These are phyloP conservation scores for Fusarium dimerum DNA, from an alignment of 2,329 filamentous ascomycete species.

Conservation along the genomic window DNA sequence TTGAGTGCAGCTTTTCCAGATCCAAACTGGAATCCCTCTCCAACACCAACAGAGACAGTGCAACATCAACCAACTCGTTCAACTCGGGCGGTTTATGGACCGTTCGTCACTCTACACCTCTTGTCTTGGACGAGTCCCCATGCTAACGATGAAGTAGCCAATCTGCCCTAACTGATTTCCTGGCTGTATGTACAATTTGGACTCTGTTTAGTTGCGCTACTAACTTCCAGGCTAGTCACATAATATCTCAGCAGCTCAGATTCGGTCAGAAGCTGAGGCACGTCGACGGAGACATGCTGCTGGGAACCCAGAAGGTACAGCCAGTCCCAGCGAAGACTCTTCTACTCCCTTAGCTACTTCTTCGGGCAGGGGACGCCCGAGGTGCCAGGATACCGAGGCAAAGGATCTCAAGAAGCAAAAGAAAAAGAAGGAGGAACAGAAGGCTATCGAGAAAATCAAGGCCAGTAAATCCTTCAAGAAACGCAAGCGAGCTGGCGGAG, in stretches of 20 bases:
- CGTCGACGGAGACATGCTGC: constrained; percentile 44
- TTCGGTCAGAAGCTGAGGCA: constrained; percentile 50
- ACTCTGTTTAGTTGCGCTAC: background rate
- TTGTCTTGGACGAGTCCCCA: background rate
- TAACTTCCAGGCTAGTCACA: constrained; percentile 56
- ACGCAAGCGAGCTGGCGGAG: constrained; percentile 41
- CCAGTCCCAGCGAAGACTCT: constrained; percentile 24
- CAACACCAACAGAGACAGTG: background rate
- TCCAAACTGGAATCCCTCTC: background rate
- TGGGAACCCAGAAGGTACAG: constrained; percentile 15
- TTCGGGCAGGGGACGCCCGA: constrained; percentile 29
- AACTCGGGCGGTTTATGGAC: constrained; percentile 39
- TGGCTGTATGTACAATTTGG: constrained; percentile 41
- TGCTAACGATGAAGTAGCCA: constrained; percentile 35
- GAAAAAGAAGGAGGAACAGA: constrained; percentile 48
- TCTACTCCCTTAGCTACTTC: constrained; percentile 21
- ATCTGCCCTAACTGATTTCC: constrained; percentile 56
- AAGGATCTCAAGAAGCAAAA: constrained; percentile 6
- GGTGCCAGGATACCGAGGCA: constrained; percentile 25
- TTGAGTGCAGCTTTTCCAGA: background rate
- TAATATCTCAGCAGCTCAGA: constrained; percentile 67
- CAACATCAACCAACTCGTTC: constrained; percentile 19
- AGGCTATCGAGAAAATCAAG: constrained; percentile 63
- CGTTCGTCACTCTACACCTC: constrained; percentile 31
- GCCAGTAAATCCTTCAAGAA: constrained; percentile 59